These are phyloP conservation scores for Penicillium sp. DNA, from an alignment of 2,329 filamentous ascomycete species.

Conservation along the genomic window DNA sequence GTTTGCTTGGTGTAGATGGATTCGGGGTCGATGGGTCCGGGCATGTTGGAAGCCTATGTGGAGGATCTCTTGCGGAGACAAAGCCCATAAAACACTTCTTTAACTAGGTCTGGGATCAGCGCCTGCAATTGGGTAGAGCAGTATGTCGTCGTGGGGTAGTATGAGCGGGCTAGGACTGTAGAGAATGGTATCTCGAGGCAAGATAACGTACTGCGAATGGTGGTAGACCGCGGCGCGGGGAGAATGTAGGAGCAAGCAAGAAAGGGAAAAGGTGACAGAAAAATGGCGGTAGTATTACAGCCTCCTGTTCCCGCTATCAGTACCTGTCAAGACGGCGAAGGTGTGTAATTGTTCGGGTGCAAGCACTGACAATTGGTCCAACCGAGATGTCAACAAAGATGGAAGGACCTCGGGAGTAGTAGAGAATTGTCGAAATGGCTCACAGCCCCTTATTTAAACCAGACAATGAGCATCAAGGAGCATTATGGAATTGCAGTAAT, in stretches of 20 bases:
- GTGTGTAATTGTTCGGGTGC: constrained; percentile 1
- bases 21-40: constrained; percentile 70
- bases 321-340: neutral
- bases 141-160: neutral
- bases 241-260: neutral
- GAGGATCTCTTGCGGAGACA: neutral
- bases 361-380: neutral
- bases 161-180: neutral
- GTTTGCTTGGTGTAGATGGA: constrained; percentile 88
- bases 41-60: constrained; percentile 30
- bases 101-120: neutral
- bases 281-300: neutral
- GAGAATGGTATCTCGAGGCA: neutral
- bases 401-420: constrained; percentile 8
- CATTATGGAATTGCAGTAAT: neutral
- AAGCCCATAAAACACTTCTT: neutral
- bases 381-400: constrained; percentile 11
- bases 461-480: neutral
- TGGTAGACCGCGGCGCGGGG: neutral
- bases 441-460: neutral
- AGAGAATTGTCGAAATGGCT: neutral
- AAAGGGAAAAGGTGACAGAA: neutral
- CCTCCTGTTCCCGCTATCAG: neutral
- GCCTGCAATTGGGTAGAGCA: neutral
- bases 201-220: neutral